Evolutionary conservation across 2,329 filamentous ascomycete species (phyloP), one percentile per base, ranked within the genome.

Genomic region (Fusarium oxysporum): DNA sequence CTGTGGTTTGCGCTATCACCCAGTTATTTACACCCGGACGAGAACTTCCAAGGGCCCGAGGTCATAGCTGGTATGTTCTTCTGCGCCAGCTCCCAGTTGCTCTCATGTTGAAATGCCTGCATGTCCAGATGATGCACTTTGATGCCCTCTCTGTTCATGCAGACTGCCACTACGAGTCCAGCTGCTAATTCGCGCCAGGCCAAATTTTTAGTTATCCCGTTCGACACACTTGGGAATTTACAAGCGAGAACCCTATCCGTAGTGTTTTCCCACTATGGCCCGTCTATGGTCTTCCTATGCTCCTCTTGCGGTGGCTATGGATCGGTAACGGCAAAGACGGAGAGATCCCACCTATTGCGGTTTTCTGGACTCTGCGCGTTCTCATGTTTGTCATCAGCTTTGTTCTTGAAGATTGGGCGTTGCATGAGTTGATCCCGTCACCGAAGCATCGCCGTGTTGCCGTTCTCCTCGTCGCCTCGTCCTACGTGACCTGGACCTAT

Each of bases 1-100:
- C 88, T 98, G 79, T 98, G 96, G 89, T 96, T 98, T 82, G 96
- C 96, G 68, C 85, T 98, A 73, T 95, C 93, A 72, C 93, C 96
- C 66, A 98, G 96, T 86, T 99, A 99, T 83, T 90, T 99, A 51
- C 96, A 99, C 82, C 96, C 96, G 9, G 96, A 99, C 85, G 96
- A 99, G 87, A 96, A 98, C 86, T 99, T 99, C 79, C 96, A 99
- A 85, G 96, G 96, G 40, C 96, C 96, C 21, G 96, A 99, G 86
- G 92, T 98, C 73, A 96, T 98, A 79, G 95, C 96, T 79, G 96
- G 96, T 98, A 90, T 76, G 91, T 66, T 64, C 48, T 37, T 40
- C 19, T 43, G 28, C 60, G 30, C 47, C 50, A 32, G 44, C 45
- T 48, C 41, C 41, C 47, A 47, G 32, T 21, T 44, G 45, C 30